Conservation (phyloP, 106 monocot genomes). For the Narthecium ossifragum region DNA sequence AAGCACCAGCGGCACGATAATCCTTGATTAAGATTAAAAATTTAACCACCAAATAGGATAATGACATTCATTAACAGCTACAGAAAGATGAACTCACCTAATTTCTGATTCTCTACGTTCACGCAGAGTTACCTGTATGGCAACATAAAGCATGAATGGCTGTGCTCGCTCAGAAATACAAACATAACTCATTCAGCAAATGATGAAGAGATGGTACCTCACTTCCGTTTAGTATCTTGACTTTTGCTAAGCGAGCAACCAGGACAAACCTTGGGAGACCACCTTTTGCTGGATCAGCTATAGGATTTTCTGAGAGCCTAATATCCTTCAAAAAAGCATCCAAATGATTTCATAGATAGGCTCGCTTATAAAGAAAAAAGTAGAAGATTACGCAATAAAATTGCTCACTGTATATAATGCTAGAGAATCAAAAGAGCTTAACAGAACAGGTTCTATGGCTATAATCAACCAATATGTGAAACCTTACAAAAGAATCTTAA, state of each 20-base stretch:
- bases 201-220: slow-evolving; percentile 42
- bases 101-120: slow-evolving; percentile 96
- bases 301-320: slow-evolving; percentile 93
- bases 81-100: slow-evolving; percentile 52
- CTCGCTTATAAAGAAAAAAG: too few species aligned
- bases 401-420: too few species aligned
- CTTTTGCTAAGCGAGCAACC: slow-evolving; percentile 81
- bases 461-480: too few species aligned
- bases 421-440: too few species aligned
- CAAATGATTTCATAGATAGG: too few species aligned
- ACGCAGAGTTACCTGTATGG: slow-evolving; percentile 59
- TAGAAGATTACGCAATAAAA: too few species aligned
- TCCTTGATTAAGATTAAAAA: too few species aligned
- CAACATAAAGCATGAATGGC: slow-evolving; percentile 3
- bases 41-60: too few species aligned
- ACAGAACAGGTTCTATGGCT: too few species aligned
- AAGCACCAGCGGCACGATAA: too few species aligned
- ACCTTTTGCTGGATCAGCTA: slow-evolving; percentile 71
- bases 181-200: neutral
- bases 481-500: too few species aligned
- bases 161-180: neutral
- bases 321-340: slow-evolving; percentile 80
- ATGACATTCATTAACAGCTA: too few species aligned
- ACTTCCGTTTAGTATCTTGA: slow-evolving; percentile 87
- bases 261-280: slow-evolving; percentile 76